Evolutionary conservation across 2,329 filamentous ascomycete species (phyloP), one percentile per base, ranked within the genome.

Genomic region (Talaromyces rugulosus): DNA sequence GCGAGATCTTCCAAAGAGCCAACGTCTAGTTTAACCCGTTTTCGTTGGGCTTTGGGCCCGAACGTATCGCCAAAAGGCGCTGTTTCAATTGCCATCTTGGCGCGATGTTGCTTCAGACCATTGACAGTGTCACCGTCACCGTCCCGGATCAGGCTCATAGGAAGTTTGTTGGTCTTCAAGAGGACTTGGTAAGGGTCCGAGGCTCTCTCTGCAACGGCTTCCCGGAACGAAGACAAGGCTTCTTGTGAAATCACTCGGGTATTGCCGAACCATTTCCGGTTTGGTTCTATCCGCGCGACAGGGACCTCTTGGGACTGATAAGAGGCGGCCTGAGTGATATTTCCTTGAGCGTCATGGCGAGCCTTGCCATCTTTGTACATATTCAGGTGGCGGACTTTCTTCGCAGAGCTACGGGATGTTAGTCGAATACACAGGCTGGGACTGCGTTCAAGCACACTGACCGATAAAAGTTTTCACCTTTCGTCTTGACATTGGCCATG

Each of bases 381-480:
- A 75, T 94, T 96, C 74, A 98, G 80, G 65, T 85, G 85, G 82
- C 94, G 96, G 69, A 96, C 85, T 80, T 92, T 92, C 81, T 97
- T 97, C 70, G 90, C 91, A 82, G 79, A 77, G 69, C 83, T 83
- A 66, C 16, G 65, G 1, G 36, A 31, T 50, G 51, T 58, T 6
- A 42, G 28, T 23, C 23, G 34, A 47, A 34, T 36, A 14, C 14
- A 58, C 30, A 30, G 31, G 11, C 40, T 7, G 44, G 11, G 7
- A 27, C 18, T 30, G 44, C 28, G 9, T 5, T 36, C 36, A 44
- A 14, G 40, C 6, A 28, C 28, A 56, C 82, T 67, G 81, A 89
- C 84, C 91, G 87, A 82, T 98, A 98, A 81, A 98, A 99, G 82
- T 98, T 98, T 83, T 98, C 94, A 80, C 95, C 95, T 81, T 99